phyloP scores from a whole-genome alignment of 805 yeast species.

The Pichia scutulata region DNA sequence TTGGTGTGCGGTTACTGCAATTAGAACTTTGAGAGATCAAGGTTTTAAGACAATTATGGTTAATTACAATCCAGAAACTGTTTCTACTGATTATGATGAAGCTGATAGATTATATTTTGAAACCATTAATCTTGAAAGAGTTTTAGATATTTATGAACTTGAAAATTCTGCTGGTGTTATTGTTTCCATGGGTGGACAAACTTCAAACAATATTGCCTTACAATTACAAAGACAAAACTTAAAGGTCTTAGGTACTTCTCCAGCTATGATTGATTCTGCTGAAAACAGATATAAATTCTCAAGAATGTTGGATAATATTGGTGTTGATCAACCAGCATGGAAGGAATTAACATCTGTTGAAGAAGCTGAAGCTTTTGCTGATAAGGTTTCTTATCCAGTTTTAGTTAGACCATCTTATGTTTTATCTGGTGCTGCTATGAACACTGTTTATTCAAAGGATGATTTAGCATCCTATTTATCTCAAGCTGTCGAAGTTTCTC shows the following conservation, averaged over 20 bases:
- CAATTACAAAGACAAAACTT: constrained; percentile 89
- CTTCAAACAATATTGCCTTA: constrained; percentile 93
- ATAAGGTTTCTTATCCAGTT: constrained; percentile 87
- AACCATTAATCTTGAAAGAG: constrained; percentile 89
- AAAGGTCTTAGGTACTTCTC: constrained; percentile 93
- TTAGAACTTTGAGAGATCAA: constrained; percentile 81
- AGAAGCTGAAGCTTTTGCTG: constrained; percentile 91
- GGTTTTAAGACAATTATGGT: constrained; percentile 92
- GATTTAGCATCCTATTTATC: constrained; percentile 81
- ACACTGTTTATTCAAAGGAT: constrained; percentile 83
- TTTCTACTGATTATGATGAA: constrained; percentile 97
- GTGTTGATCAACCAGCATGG: constrained; percentile 99
- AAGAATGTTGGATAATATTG: constrained; percentile 91
- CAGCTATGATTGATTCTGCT: constrained; percentile 97
- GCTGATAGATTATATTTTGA: constrained; percentile 96
- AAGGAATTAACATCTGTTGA: constrained; percentile 88
- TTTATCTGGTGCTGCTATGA: constrained; percentile 98
- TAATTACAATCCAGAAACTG: constrained; percentile 97
- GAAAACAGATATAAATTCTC: constrained; percentile 97
- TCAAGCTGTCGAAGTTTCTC: constrained; percentile 96
- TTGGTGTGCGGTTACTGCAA: constrained; percentile 99
- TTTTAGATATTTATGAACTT: constrained; percentile 87
- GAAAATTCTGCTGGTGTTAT: constrained; percentile 89
- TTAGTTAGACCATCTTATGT: constrained; percentile 97
- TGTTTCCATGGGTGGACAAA: constrained; percentile 98